phyloP scores from a whole-genome alignment of 768 basidiomycete genomes.

The Tubosaeta sp. region DNA sequence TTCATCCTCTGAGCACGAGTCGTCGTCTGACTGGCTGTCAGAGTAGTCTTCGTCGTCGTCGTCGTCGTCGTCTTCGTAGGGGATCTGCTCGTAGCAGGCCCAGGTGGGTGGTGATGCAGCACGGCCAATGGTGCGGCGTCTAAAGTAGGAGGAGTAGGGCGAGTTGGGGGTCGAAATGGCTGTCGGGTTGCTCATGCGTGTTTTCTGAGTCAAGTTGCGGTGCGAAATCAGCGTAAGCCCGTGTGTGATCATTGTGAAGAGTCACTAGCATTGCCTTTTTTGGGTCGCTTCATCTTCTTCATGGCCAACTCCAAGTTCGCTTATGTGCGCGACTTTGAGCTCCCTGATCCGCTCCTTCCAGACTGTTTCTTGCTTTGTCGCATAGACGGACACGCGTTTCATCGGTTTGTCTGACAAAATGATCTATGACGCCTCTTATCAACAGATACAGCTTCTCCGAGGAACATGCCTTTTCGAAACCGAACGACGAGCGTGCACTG shows the following conservation, averaged over 20 bases:
- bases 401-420: constrained; percentile 52
- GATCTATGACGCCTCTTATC: neutral
- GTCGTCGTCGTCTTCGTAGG: constrained; percentile 55
- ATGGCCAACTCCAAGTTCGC: constrained; percentile 95
- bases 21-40: constrained; percentile 49
- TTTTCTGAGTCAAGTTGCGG: constrained; percentile 1
- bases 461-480: constrained; percentile 77
- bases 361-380: constrained; percentile 82
- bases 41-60: constrained; percentile 55
- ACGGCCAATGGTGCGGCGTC: constrained; percentile 71
- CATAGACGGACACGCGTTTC: constrained; percentile 91
- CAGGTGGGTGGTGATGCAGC: constrained; percentile 82
- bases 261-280: constrained; percentile 14
- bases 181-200: constrained; percentile 22
- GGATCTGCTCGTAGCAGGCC: constrained; percentile 91
- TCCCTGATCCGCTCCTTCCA: constrained; percentile 81
- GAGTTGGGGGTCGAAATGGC: constrained; percentile 20
- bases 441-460: constrained; percentile 67
- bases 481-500: constrained; percentile 86
- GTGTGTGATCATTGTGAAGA: constrained; percentile 19
- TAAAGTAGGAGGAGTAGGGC: constrained; percentile 36
- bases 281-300: neutral
- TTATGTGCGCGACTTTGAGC: constrained; percentile 87
- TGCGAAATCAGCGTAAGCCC: constrained; percentile 8
- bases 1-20: constrained; percentile 71